Percentiles rank a stretch among this genome's conserved stretches.
These are phyloP conservation scores for Coriaria nepalensis DNA, from an alignment of 306 rosid species.

Conservation along the genomic window DNA sequence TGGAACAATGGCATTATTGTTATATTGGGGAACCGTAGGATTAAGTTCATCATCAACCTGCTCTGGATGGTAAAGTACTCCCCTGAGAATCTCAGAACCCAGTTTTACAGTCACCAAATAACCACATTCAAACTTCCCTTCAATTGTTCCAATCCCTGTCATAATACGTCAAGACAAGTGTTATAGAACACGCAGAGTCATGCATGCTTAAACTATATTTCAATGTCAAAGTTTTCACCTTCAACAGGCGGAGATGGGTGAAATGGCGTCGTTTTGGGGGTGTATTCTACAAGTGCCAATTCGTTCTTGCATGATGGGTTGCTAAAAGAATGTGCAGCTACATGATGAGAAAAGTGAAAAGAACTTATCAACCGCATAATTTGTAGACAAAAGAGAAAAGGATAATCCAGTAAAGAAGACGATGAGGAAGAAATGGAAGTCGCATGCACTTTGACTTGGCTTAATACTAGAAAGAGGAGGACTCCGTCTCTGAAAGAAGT, in stretches of 20 bases:
- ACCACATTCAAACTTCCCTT: slow-evolving; percentile 87
- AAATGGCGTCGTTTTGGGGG: slow-evolving; percentile 25
- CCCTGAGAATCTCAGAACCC: slow-evolving; percentile 64
- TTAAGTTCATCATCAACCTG: slow-evolving; percentile 12
- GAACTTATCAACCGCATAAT: no score
- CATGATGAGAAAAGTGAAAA: no score
- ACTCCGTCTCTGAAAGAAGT: slow-evolving; percentile 54
- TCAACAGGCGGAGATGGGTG: slow-evolving; percentile 15
- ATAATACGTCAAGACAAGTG: slow-evolving; percentile 5
- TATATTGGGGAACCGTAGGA: slow-evolving; percentile 14
- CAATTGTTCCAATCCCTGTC: slow-evolving; percentile 61
- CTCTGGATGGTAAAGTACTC: slow-evolving; percentile 77
- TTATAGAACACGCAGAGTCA: no score
- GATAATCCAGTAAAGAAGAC: no score
- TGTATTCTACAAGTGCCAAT: slow-evolving; percentile 58
- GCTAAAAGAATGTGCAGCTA: slow-evolving; percentile 42
- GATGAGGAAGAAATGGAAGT: slow-evolving; percentile 3
- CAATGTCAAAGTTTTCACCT: slow-evolving; percentile 24
- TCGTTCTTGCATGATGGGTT: slow-evolving; percentile 47
- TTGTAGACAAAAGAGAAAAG: no score
- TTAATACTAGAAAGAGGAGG: slow-evolving; percentile 12
- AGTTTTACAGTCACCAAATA: slow-evolving; percentile 68
- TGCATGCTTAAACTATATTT: no score
- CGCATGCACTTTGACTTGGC: no score
- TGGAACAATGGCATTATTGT: slow-evolving; percentile 33